Evolutionary conservation across 139 green algal genomes (phyloP).

Genomic region (Micractinium sp.): DNA sequence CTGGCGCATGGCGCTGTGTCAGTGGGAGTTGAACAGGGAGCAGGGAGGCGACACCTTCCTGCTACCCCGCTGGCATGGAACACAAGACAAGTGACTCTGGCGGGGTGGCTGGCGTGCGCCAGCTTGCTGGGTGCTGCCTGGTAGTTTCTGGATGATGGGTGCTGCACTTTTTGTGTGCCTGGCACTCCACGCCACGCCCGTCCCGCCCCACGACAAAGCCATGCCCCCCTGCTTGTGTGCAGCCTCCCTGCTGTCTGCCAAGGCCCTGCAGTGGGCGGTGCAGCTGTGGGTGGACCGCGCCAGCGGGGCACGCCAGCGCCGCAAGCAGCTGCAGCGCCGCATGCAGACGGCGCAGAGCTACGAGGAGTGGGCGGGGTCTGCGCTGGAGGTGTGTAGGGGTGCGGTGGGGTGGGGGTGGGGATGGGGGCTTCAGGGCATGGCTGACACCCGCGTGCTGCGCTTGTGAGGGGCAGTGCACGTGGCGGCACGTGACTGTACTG

Average conservation of each 20-base stretch:
- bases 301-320: background rate
- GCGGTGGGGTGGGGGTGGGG: background rate
- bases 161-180: background rate
- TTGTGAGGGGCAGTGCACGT: too few relatives aligned
- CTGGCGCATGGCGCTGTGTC: too few relatives aligned
- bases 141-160: too few relatives aligned
- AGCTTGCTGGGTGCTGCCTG: background rate
- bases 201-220: too few relatives aligned
- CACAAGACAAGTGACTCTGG: too few relatives aligned
- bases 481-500: too few relatives aligned
- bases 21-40: background rate
- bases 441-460: too few relatives aligned
- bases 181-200: too few relatives aligned
- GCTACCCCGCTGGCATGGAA: background rate
- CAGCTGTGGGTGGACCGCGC: conserved; percentile 10
- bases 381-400: conserved; percentile 5
- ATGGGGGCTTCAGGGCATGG: background rate
- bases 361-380: conserved; percentile 14
- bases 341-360: conserved; percentile 3
- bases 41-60: background rate
- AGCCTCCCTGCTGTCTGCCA: conserved; percentile 2
- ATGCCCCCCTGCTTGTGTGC: background rate
- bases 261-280: conserved; percentile 1
- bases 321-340: background rate
- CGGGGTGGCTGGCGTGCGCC: background rate